These are phyloP conservation scores for Quercus tomentella DNA, from an alignment of 331 rosid genomes.

Conservation along the genomic window DNA sequence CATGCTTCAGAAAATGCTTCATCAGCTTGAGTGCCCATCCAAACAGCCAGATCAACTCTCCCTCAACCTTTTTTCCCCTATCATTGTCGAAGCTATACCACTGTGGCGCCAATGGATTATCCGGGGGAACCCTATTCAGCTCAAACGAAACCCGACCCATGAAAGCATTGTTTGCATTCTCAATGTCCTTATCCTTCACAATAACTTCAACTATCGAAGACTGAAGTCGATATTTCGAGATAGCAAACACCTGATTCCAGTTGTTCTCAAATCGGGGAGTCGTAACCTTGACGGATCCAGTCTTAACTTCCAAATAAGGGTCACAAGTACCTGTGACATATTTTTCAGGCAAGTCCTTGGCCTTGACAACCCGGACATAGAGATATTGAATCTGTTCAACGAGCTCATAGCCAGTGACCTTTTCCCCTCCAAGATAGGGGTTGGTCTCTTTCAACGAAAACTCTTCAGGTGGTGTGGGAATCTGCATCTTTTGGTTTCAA, in stretches of 20 bases:
- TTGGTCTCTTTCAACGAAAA: too few species aligned
- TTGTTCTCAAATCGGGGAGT: conserved; percentile 42
- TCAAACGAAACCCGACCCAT: conserved; percentile 34
- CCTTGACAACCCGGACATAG: conserved; percentile 40
- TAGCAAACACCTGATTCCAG: conserved; percentile 40
- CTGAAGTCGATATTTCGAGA: conserved; percentile 35
- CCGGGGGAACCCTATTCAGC: conserved; percentile 42
- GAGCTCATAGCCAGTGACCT: conserved; percentile 12
- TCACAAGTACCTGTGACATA: conserved; percentile 23
- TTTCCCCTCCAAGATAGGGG: too few species aligned
- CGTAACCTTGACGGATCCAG: conserved; percentile 35
- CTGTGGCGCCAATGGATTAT: conserved; percentile 47
- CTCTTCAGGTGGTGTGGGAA: fast-evolving
- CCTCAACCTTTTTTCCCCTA: conserved; percentile 29
- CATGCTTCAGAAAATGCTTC: conserved; percentile 55
- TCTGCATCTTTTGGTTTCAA: too few species aligned
- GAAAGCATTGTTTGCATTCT: conserved; percentile 17
- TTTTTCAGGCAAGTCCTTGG: conserved; percentile 36
- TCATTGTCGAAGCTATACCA: conserved; percentile 35
- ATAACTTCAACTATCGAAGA: conserved; percentile 27
- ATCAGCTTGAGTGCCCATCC: conserved; percentile 53
- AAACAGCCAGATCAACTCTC: conserved; percentile 43
- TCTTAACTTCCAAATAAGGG: conserved; percentile 39
- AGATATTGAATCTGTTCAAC: conserved; percentile 40
- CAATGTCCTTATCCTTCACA: conserved; percentile 35